phyloP scores from a whole-genome alignment of 2,329 filamentous ascomycete species.

The Ceratocystiopsis minuta region DNA sequence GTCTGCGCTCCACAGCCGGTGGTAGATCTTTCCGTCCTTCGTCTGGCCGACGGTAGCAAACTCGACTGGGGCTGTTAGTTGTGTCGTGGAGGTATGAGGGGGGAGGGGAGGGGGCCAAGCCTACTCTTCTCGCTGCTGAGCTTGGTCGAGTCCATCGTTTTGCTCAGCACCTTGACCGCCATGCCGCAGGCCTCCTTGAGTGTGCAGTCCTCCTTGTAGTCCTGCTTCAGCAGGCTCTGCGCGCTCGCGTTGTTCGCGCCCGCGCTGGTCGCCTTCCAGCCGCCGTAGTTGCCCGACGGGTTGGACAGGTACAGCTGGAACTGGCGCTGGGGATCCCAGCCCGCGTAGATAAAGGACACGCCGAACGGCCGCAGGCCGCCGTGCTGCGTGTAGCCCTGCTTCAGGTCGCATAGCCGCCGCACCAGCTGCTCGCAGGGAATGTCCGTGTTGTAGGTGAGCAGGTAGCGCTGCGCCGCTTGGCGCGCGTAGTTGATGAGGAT shows the following conservation, averaged over 20 bases:
- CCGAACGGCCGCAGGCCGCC: slow-evolving; percentile 95
- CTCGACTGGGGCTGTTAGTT: slow-evolving; percentile 45
- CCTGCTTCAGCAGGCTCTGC: slow-evolving; percentile 92
- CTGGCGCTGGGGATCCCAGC: slow-evolving; percentile 86
- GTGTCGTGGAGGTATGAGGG: too few species aligned
- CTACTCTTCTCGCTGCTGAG: slow-evolving; percentile 96
- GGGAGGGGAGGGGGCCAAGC: slow-evolving; percentile 16
- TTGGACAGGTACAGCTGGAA: slow-evolving; percentile 99
- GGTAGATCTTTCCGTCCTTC: slow-evolving; percentile 90
- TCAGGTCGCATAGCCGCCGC: slow-evolving; percentile 86
- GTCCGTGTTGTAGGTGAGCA: slow-evolving; percentile 98
- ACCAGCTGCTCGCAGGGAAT: slow-evolving; percentile 98
- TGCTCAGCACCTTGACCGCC: slow-evolving; percentile 97
- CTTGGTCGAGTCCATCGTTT: slow-evolving; percentile 99
- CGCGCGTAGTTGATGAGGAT: slow-evolving; percentile 99
- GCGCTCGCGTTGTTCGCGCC: slow-evolving; percentile 97
- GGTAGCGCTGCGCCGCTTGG: slow-evolving; percentile 90
- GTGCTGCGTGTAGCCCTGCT: slow-evolving; percentile 98
- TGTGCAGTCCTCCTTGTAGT: slow-evolving; percentile 97
- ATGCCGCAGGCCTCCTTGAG: slow-evolving; percentile 91
- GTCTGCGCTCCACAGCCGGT: slow-evolving; percentile 90
- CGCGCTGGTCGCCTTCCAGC: slow-evolving; percentile 96
- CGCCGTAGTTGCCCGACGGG: slow-evolving; percentile 94
- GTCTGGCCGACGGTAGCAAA: slow-evolving; percentile 97
- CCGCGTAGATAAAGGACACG: slow-evolving; percentile 98